Base-by-base conservation (phyloP, 768 basidiomycete species). In the Hygrophoropsis aurantiaca region DNA sequence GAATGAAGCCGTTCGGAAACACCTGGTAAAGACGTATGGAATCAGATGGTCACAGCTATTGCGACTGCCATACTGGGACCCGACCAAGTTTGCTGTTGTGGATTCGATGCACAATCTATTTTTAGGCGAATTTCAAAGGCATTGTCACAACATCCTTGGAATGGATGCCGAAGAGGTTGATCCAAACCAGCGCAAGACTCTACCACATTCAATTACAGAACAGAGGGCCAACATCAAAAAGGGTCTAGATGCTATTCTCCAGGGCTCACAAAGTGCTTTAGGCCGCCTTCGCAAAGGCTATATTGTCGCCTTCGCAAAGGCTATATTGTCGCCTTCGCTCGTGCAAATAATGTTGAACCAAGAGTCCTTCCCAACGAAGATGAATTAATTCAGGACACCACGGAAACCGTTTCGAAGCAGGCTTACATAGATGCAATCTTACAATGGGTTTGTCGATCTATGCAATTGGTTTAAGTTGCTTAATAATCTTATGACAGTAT, bases 91-190 rank as follows among this genome's bases (percentile, higher is more conserved):
- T 11, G 19, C 56, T 3, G 53, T 60, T 4, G 49, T 59, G 4
- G 49, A 64, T 26, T 6, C 45, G 2, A 64, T 64, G 60, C 62
- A 64, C 47, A 57, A 59, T 33, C 40, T 71, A 4, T 60, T 64
- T 42, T 52, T 72, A 36, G 59, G 59, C 15, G 27, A 62, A 2
- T 44, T 69, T 21, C 45, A 60, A 16, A 44, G 59, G 20, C 68
- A 70, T 40, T 60, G 56, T 38, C 39, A 46, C 4, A 45, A 55
- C 2, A 42, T 69, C 11, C 60, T 37, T 40, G 46, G 46, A n/a
- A 54, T 61, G 26, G 41, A 55, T 45, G 30, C 16, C 5, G 26
- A 13, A 18, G 10, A 2, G 20, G 42, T 43, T 3, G 8, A 40
- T 5, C n/a, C 15, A 25, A 11, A 30, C 7, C 6, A 30, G 27